Conservation (phyloP, 768 basidiomycete species). For the Macrolepiota fuliginosa region DNA sequence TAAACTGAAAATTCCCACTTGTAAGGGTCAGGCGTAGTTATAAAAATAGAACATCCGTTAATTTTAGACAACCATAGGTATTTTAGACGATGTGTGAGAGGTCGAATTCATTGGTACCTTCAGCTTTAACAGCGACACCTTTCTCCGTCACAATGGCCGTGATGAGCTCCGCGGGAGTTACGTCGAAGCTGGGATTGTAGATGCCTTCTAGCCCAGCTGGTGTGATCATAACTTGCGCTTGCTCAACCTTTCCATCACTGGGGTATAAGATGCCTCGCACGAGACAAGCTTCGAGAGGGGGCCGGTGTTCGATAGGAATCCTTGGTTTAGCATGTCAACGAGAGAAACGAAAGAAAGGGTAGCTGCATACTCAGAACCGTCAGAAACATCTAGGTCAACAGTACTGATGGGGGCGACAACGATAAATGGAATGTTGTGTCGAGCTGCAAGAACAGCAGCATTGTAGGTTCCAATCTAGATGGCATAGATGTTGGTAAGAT, state of each 20-base stretch:
- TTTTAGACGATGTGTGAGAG: conserved; percentile 52
- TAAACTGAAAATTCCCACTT: not conserved
- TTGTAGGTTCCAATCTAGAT: conserved; percentile 89
- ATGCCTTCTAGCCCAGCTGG: conserved; percentile 61
- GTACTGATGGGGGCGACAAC: conserved; percentile 93
- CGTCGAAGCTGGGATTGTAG: conserved; percentile 96
- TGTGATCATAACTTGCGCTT: conserved; percentile 83
- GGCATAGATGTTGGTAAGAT: conserved; percentile 15
- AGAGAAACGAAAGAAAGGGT: conserved; percentile 8
- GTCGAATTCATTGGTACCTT: conserved; percentile 60
- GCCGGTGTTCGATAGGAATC: conserved; percentile 94
- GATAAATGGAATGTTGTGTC: conserved; percentile 87
- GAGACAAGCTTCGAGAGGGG: conserved; percentile 82
- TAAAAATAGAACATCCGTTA: not conserved
- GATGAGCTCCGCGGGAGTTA: conserved; percentile 91
- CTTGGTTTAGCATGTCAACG: conserved; percentile 20
- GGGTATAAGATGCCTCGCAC: conserved; percentile 79
- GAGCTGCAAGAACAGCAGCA: conserved; percentile 86
- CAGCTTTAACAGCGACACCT: conserved; percentile 77
- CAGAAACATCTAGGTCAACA: conserved; percentile 75
- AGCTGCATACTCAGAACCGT: conserved; percentile 52
- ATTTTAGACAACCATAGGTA: not conserved
- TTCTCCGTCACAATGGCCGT: conserved; percentile 96
- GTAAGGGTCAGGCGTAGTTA: not conserved
- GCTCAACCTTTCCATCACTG: conserved; percentile 47